phyloP scores from a whole-genome alignment of 108 stramenopile species.

The Pseudonitzschia multiseries region DNA sequence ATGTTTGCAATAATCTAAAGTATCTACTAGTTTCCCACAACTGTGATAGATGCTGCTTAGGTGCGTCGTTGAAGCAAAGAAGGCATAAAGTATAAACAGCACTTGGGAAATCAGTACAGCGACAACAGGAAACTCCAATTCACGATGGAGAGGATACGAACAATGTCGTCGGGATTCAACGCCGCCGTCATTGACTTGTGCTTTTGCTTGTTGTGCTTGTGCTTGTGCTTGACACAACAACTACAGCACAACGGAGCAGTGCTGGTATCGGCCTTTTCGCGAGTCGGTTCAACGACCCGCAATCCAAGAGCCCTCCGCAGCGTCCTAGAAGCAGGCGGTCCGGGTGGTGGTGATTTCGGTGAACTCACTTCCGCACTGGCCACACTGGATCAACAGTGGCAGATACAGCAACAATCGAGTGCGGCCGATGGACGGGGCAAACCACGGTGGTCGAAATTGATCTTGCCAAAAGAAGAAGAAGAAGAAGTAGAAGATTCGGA shows the following conservation, averaged over 20 bases:
- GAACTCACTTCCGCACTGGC: slow-evolving; percentile 58
- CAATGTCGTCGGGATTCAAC: background rate
- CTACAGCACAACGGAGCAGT: background rate
- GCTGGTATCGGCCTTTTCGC: background rate
- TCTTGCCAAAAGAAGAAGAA: slow-evolving; percentile 34
- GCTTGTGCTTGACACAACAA: background rate
- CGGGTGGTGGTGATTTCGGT: slow-evolving; percentile 9
- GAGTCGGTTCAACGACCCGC: background rate
- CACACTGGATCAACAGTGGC: slow-evolving; percentile 68
- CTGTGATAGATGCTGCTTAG: too few species aligned
- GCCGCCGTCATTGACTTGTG: background rate
- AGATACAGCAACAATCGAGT: slow-evolving; percentile 40
- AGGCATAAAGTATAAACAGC: too few species aligned
- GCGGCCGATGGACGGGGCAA: slow-evolving; percentile 18
- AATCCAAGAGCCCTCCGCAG: background rate
- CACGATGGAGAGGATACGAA: background rate
- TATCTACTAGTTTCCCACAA: too few species aligned
- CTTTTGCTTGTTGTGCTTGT: too few species aligned
- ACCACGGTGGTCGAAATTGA: slow-evolving; percentile 65
- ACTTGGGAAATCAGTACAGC: too few species aligned
- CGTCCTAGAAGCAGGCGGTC: background rate
- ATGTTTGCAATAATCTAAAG: too few species aligned
- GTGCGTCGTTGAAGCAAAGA: too few species aligned
- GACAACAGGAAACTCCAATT: background rate
- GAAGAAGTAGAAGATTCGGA: too few species aligned